phyloP scores from a whole-genome alignment of 176 grass and related monocot species.

The Musa acuminata region DNA sequence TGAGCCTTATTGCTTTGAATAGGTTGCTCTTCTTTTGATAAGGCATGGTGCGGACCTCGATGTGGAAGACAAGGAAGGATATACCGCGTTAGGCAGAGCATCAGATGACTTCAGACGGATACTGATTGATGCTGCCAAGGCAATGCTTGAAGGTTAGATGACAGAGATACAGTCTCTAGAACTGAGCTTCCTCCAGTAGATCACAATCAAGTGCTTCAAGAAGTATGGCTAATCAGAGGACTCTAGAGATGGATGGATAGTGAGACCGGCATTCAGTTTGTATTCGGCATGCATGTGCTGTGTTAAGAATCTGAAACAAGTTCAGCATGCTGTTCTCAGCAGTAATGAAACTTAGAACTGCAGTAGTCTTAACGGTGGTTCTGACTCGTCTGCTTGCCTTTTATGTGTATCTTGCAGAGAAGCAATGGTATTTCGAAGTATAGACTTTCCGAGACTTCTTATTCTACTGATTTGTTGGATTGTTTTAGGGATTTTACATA shows the following conservation, averaged over 20 bases:
- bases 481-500: too few relatives aligned
- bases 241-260: too few relatives aligned
- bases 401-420: too few relatives aligned
- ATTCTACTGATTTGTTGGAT: too few relatives aligned
- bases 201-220: not conserved
- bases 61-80: conserved; percentile 80
- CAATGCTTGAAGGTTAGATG: conserved; percentile 66
- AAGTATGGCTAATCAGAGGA: not conserved
- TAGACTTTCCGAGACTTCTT: too few relatives aligned
- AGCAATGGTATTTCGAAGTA: too few relatives aligned
- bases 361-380: too few relatives aligned
- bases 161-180: not conserved
- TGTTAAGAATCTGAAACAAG: not conserved
- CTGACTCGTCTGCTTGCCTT: too few relatives aligned
- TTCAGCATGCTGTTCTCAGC: not conserved
- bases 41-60: conserved; percentile 85
- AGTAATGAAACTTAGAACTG: too few relatives aligned
- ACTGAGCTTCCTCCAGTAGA: not conserved
- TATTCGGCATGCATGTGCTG: not conserved
- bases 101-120: conserved; percentile 48
- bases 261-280: too few relatives aligned
- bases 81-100: conserved; percentile 68
- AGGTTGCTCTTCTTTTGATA: conserved; percentile 76
- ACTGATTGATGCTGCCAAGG: conserved; percentile 74
- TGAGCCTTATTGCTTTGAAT: not conserved